Evolutionary conservation across 1,139 yeast genomes (phyloP).

Genomic region (Pichia sp.): DNA sequence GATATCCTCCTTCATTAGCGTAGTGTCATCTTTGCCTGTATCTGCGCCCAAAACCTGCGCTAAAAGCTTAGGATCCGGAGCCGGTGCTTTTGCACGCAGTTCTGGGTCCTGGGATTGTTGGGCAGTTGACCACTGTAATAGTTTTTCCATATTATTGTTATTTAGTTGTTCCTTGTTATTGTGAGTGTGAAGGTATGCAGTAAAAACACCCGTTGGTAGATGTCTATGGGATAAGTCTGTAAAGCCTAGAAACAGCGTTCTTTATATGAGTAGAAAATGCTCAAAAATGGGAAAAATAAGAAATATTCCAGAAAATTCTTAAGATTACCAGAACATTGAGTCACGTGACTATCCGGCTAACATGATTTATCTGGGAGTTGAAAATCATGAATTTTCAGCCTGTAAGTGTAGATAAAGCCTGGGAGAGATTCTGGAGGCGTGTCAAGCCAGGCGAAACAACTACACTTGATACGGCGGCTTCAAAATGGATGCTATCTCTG

Average conservation of each 20-base stretch:
- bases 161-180: neutral
- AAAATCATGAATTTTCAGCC: no score
- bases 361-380: no score
- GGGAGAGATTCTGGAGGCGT: no score
- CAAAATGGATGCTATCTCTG: slow-evolving; percentile 71
- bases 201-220: no score
- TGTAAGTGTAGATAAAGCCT: no score
- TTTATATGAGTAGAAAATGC: neutral
- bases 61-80: slow-evolving; percentile 72
- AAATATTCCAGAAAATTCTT: neutral
- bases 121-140: slow-evolving; percentile 88
- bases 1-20: slow-evolving; percentile 75
- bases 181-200: neutral
- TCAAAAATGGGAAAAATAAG: neutral
- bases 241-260: neutral
- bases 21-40: slow-evolving; percentile 64
- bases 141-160: slow-evolving; percentile 61
- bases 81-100: slow-evolving; percentile 54
- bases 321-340: neutral
- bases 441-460: no score
- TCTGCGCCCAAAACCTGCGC: slow-evolving; percentile 70
- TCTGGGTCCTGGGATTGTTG: slow-evolving; percentile 66
- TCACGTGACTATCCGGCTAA: neutral
- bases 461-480: neutral
- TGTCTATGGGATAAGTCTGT: no score